Evolutionary conservation across 2,329 filamentous ascomycete species (phyloP).

Genomic region (Beauveria pseudobassiana): DNA sequence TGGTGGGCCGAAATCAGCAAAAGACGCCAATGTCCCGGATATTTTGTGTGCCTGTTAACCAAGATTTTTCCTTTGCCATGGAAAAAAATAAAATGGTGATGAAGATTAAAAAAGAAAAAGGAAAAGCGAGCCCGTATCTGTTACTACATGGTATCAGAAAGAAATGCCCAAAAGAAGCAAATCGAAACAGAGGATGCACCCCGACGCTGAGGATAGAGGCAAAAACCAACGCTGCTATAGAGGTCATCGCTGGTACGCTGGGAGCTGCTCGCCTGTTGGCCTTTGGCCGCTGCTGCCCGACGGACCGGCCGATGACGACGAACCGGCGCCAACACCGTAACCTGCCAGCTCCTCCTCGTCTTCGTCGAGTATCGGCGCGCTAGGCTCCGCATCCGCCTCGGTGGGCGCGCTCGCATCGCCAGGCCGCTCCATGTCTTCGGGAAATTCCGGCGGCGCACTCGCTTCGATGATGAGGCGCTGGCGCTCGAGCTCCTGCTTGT

Average conservation of each 20-base stretch:
- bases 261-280: conserved; percentile 27
- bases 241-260: conserved; percentile 31
- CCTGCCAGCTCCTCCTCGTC: conserved; percentile 43
- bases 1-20: background rate
- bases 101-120: background rate
- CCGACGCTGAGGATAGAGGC: no score
- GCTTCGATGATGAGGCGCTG: conserved; percentile 55
- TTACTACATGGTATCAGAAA: background rate
- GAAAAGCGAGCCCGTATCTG: background rate
- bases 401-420: conserved; percentile 19
- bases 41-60: background rate
- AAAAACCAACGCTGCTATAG: background rate
- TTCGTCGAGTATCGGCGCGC: conserved; percentile 51
- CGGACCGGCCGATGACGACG: conserved; percentile 14
- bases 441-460: conserved; percentile 54
- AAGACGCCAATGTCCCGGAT: conserved; percentile 1
- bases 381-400: conserved; percentile 33
- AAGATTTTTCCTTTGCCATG: background rate
- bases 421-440: conserved; percentile 40
- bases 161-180: background rate
- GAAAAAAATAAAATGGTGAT: background rate
- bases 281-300: background rate
- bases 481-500: conserved; percentile 73
- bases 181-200: no score
- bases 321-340: conserved; percentile 20